A percentile compares a stretch with the other conserved stretches of the same genome.
phyloP scores from a whole-genome alignment of 192 early-diverging fungal species.

The Geosiphon pyriformis region DNA sequence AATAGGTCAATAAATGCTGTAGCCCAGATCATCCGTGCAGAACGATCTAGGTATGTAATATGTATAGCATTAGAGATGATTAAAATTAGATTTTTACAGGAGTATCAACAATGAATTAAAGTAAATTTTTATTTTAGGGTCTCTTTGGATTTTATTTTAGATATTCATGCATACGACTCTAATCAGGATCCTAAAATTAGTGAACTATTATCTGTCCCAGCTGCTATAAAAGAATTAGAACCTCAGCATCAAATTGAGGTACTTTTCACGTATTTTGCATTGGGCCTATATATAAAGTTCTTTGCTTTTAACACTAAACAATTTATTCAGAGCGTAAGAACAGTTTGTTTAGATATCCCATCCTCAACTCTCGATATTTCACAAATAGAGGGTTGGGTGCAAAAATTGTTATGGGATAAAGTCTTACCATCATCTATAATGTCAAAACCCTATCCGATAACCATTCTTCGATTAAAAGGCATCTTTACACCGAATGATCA shows the following conservation, averaged over 20 bases:
- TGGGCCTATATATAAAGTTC: neutral
- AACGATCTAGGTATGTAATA: constrained; percentile 11
- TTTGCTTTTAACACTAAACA: neutral
- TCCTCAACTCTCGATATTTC: constrained; percentile 34
- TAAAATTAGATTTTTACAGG: too few relatives aligned
- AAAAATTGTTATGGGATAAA: constrained; percentile 61
- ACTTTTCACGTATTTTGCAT: neutral
- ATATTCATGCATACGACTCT: constrained; percentile 54
- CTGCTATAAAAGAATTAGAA: neutral
- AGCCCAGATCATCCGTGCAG: constrained; percentile 23
- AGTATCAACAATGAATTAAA: constrained; percentile 8
- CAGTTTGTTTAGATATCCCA: constrained; percentile 16
- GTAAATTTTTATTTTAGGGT: constrained; percentile 24
- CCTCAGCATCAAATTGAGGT: constrained; percentile 7
- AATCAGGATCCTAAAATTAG: neutral
- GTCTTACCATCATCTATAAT: constrained; percentile 34
- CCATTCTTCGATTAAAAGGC: constrained; percentile 57
- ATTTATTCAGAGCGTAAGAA: constrained; percentile 4
- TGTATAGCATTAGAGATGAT: neutral
- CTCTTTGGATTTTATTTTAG: constrained; percentile 47
- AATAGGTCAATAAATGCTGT: constrained; percentile 32
- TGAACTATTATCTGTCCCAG: neutral
- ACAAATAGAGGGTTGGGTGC: constrained; percentile 73
- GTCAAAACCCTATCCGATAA: constrained; percentile 27
- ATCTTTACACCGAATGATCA: constrained; percentile 39